Percentiles rank a stretch among this genome's conserved stretches.
Conservation (phyloP, 257 asterid genomes). For the Verbascum thapsus region DNA sequence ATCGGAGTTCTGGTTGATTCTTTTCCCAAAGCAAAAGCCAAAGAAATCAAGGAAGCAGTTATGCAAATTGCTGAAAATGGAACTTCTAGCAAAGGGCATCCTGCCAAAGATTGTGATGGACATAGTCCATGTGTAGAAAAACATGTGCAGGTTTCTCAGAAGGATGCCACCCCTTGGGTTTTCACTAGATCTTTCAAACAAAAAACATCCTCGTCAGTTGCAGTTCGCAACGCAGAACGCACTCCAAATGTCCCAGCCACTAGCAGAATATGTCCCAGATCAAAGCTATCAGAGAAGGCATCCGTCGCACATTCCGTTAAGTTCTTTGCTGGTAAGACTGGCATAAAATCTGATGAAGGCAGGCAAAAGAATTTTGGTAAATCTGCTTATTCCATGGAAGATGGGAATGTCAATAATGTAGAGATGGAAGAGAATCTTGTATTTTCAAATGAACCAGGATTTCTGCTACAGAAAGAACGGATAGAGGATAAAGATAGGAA, state of each 20-base stretch:
- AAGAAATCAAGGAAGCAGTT: constrained; percentile 36
- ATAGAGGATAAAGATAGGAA: constrained; percentile 39
- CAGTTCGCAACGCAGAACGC: constrained; percentile 42
- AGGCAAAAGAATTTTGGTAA: constrained; percentile 31
- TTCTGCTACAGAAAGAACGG: constrained; percentile 37
- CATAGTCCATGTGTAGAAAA: constrained; percentile 40
- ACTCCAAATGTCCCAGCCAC: constrained; percentile 40
- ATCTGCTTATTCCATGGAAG: constrained; percentile 28
- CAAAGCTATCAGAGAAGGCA: constrained; percentile 43
- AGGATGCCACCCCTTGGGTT: constrained; percentile 63
- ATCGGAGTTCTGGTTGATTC: constrained; percentile 72
- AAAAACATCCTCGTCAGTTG: constrained; percentile 38
- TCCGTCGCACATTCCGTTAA: constrained; percentile 48
- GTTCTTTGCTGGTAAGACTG: constrained; percentile 39
- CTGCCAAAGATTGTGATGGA: constrained; percentile 36
- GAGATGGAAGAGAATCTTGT: constrained; percentile 40
- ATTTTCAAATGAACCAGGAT: constrained; percentile 41
- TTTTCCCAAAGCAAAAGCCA: constrained; percentile 39
- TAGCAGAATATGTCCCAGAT: constrained; percentile 32
- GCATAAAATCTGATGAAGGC: constrained; percentile 31
- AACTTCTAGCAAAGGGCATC: constrained; percentile 38
- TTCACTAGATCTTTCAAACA: constrained; percentile 54
- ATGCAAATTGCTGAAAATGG: constrained; percentile 36
- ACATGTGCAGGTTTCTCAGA: constrained; percentile 35
- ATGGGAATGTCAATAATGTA: constrained; percentile 38